Percentiles rank a stretch among this genome's conserved stretches.
These are phyloP conservation scores for Nakaseomyces sp. DNA, from an alignment of 1,139 yeast species.

Conservation along the genomic window DNA sequence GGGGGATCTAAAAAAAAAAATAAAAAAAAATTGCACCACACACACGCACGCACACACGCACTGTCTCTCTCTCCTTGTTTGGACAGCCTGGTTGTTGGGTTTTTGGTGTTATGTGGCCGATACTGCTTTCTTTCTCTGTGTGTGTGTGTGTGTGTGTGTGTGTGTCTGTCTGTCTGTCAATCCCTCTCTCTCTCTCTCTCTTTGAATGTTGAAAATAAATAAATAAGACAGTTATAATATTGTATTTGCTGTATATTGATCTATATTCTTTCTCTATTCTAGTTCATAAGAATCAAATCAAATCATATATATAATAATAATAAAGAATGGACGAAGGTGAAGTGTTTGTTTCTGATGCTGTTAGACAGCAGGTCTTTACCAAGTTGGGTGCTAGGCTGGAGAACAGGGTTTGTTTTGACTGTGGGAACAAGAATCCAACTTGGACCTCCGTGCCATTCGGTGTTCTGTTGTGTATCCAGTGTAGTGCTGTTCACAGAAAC, in stretches of 20 bases:
- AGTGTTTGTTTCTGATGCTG: conserved; percentile 27
- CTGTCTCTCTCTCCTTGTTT: background rate
- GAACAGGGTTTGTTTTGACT: conserved; percentile 84
- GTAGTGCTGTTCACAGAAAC: conserved; percentile 95
- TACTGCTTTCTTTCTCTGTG: too few species aligned
- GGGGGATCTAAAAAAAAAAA: too few species aligned
- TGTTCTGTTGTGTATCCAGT: conserved; percentile 83
- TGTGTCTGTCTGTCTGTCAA: too few species aligned
- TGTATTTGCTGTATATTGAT: background rate
- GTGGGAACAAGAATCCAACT: conserved; percentile 89
- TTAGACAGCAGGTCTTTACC: conserved; percentile 29
- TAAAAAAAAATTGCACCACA: too few species aligned
- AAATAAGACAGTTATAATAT: too few species aligned
- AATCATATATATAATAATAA: too few species aligned
- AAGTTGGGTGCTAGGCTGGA: conserved; percentile 37
- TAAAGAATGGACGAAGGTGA: conserved; percentile 25
- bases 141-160: too few species aligned
- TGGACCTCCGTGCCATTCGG: conserved; percentile 99
- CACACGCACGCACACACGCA: too few species aligned
- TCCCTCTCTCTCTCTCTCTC: too few species aligned
- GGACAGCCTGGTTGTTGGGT: background rate
- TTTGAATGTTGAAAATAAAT: too few species aligned
- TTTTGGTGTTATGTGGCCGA: too few species aligned
- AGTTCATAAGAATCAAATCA: background rate
- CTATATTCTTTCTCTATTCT: background rate